Evolutionary conservation across 495 filamentous ascomycete species (phyloP).

Genomic region (Staphylotrichum tortipilum): DNA sequence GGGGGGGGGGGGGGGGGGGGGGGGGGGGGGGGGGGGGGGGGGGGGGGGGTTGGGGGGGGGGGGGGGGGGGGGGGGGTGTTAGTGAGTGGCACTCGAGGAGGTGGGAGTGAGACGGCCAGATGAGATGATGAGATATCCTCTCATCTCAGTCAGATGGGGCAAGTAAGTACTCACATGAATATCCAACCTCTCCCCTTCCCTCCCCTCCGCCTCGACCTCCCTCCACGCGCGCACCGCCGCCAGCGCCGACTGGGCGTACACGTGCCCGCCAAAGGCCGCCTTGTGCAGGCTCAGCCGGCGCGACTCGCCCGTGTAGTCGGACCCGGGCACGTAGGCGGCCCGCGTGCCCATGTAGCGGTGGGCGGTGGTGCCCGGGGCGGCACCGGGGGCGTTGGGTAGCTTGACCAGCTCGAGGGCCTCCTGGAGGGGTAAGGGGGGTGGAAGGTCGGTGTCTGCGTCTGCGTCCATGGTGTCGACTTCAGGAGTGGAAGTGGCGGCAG

Average conservation of each 20-base stretch:
- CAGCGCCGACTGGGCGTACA: slow-evolving; percentile 57
- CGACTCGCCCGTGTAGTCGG: slow-evolving; percentile 15
- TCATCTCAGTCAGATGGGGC: too few species aligned
- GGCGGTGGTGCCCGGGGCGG: slow-evolving; percentile 6
- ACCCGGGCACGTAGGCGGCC: slow-evolving; percentile 26
- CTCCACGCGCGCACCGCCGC: slow-evolving; percentile 46
- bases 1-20: too few species aligned
- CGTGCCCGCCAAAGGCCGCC: slow-evolving; percentile 55
- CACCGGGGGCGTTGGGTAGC: too few species aligned
- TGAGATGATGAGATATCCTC: too few species aligned
- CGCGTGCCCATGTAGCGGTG: slow-evolving; percentile 34
- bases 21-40: too few species aligned
- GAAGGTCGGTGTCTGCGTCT: slow-evolving; percentile 4
- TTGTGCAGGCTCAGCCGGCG: slow-evolving; percentile 8
- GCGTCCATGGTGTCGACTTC: slow-evolving; percentile 7
- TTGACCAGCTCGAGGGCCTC: slow-evolving; percentile 29
- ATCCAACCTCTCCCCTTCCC: slow-evolving; percentile 29
- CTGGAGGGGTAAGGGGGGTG: slow-evolving; percentile 30
- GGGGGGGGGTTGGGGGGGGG: too few species aligned
- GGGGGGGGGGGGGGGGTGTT: too few species aligned
- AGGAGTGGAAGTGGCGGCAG: not conserved
- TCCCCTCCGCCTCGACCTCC: slow-evolving; percentile 29
- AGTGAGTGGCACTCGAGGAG: not conserved
- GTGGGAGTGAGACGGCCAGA: not conserved
- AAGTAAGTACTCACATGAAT: slow-evolving; percentile 51